These are phyloP conservation scores for Zychaea mexicana DNA, from an alignment of 371 early-diverging fungal species.

Conservation along the genomic window DNA sequence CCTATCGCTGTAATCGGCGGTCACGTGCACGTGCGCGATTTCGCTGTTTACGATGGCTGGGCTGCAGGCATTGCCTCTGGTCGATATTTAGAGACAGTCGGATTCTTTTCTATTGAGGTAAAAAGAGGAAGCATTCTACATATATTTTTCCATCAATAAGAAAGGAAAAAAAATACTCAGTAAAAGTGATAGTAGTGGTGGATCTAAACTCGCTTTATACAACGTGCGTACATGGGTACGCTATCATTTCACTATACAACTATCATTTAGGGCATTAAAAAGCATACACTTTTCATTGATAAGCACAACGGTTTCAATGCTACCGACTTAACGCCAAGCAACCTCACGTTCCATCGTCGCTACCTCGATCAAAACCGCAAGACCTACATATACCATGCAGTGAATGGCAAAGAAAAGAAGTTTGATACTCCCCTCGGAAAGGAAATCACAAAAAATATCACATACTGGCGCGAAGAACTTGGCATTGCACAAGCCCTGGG, in stretches of 20 bases:
- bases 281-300: slow-evolving; percentile 16
- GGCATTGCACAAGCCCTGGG: slow-evolving; percentile 40
- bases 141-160: too few relatives aligned
- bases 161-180: not conserved
- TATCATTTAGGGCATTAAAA: slow-evolving; percentile 19
- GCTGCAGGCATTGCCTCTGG: slow-evolving; percentile 61
- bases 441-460: slow-evolving; percentile 45
- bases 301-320: slow-evolving; percentile 22
- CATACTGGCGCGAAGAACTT: slow-evolving; percentile 31
- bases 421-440: slow-evolving; percentile 52
- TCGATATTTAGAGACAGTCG: slow-evolving; percentile 63
- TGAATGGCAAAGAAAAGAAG: slow-evolving; percentile 9
- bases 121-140: slow-evolving; percentile 1
- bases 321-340: slow-evolving; percentile 16
- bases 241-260: not conserved
- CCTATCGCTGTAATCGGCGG: slow-evolving; percentile 65
- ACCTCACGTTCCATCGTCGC: slow-evolving; percentile 56
- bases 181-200: too few relatives aligned
- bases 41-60: slow-evolving; percentile 49
- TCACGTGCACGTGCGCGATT: slow-evolving; percentile 64
- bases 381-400: slow-evolving; percentile 58
- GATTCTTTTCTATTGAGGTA: slow-evolving; percentile 56
- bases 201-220: too few relatives aligned
- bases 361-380: slow-evolving; percentile 63
- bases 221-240: too few relatives aligned